These are phyloP conservation scores for Debaryomyces udenii DNA, from an alignment of 1,139 yeast species.

Conservation along the genomic window DNA sequence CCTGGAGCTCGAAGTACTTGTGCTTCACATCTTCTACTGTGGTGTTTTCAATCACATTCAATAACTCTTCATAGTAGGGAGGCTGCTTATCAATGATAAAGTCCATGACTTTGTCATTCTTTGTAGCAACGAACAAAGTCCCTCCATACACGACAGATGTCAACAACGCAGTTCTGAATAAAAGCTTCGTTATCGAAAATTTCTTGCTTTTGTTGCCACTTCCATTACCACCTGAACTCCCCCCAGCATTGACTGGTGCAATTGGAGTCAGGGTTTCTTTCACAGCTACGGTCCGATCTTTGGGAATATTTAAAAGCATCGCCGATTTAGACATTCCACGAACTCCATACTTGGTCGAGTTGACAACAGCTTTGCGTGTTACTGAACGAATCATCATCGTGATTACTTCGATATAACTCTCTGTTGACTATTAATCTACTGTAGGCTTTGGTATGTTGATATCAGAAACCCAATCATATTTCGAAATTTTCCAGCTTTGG, in stretches of 20 bases:
- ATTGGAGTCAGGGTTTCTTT: background rate
- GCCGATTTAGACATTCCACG: conserved; percentile 11
- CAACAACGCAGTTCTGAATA: conserved; percentile 35
- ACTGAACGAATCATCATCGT: conserved; percentile 13
- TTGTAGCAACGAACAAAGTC: conserved; percentile 46
- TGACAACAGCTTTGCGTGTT: conserved; percentile 11
- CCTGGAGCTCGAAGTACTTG: conserved; percentile 22
- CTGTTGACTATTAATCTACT: conserved; percentile 2
- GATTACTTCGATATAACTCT: conserved; percentile 3
- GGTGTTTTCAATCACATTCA: conserved; percentile 45
- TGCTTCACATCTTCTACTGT: conserved; percentile 36
- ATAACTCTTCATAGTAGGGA: conserved; percentile 48
- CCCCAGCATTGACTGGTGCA: conserved; percentile 11
- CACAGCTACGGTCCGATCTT: conserved; percentile 10
- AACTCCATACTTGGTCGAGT: conserved; percentile 9
- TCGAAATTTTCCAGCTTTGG: conserved; percentile 12
- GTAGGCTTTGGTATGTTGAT: too few species aligned
- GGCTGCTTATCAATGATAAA: conserved; percentile 49
- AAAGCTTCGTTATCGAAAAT: conserved; percentile 36
- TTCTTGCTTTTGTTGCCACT: conserved; percentile 25
- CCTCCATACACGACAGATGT: conserved; percentile 42
- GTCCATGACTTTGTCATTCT: conserved; percentile 49
- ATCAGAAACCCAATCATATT: conserved; percentile 13
- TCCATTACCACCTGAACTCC: conserved; percentile 8
- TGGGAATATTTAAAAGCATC: conserved; percentile 9